Evolutionary conservation across 2,329 filamentous ascomycete genomes (phyloP).

Genomic region (Fusarium aywerte): DNA sequence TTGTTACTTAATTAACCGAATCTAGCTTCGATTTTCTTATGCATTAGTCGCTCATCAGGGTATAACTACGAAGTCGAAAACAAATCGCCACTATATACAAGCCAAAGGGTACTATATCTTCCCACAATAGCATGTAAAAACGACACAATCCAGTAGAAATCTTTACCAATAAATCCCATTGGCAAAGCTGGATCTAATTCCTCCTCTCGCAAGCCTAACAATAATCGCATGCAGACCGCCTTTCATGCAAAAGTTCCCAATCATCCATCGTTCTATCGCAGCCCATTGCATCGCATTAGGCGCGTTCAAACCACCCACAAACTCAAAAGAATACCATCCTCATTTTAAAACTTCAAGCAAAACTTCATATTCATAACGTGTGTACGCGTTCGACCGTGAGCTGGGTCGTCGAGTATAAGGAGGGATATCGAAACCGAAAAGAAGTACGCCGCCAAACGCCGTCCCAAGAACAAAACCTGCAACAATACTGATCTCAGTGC

Average conservation of each 20-base stretch:
- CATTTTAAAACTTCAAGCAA: slow-evolving; percentile 34
- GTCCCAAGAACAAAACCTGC: slow-evolving; percentile 32
- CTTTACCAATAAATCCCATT: slow-evolving; percentile 33
- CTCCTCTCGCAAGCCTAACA: slow-evolving; percentile 26
- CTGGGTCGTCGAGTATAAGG: slow-evolving; percentile 43
- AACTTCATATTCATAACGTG: slow-evolving; percentile 45
- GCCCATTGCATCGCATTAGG: slow-evolving; percentile 9
- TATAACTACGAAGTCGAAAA: slow-evolving; percentile 53
- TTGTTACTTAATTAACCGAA: slow-evolving; percentile 38
- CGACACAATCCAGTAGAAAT: slow-evolving; percentile 36
- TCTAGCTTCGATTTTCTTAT: slow-evolving; percentile 43
- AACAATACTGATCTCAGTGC: slow-evolving; percentile 5
- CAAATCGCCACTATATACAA: slow-evolving; percentile 50
- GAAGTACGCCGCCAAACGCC: slow-evolving; percentile 46
- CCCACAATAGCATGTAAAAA: slow-evolving; percentile 37
- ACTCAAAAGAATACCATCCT: slow-evolving; percentile 32
- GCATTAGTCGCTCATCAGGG: slow-evolving; percentile 52
- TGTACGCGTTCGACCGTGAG: slow-evolving; percentile 45
- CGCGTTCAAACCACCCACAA: slow-evolving; percentile 14
- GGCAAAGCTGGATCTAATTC: slow-evolving; percentile 24
- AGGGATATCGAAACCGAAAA: slow-evolving; percentile 46
- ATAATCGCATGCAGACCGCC: slow-evolving; percentile 39
- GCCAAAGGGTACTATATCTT: slow-evolving; percentile 22
- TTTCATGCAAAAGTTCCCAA: slow-evolving; percentile 33
- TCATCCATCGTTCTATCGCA: slow-evolving; percentile 32